Conservation (phyloP, 441 rosid genomes). For the Mallotus repandus region DNA sequence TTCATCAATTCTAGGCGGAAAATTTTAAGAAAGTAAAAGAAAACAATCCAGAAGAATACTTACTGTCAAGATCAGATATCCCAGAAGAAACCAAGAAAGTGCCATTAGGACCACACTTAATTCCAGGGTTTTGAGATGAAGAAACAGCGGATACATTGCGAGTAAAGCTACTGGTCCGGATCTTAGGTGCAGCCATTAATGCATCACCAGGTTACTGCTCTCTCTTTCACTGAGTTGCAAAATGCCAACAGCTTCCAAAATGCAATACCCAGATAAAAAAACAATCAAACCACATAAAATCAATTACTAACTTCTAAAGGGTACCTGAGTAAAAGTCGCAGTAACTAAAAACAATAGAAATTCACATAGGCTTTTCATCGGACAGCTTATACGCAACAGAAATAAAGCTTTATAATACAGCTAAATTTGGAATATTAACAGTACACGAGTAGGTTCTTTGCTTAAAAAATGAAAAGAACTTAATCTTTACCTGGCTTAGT, state of each 20-base stretch:
- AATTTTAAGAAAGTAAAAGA: background rate
- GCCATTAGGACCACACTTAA: slow-evolving; percentile 85
- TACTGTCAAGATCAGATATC: slow-evolving; percentile 89
- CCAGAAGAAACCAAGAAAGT: slow-evolving; percentile 69
- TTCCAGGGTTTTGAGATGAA: slow-evolving; percentile 54
- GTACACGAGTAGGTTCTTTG: no score
- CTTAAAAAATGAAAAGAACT: no score
- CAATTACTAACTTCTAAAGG: background rate
- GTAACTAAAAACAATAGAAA: background rate
- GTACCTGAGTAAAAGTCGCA: background rate
- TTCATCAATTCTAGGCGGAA: background rate
- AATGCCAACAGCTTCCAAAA: background rate
- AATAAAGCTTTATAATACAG: background rate
- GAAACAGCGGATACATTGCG: slow-evolving; percentile 50
- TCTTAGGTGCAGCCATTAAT: slow-evolving; percentile 59
- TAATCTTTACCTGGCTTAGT: background rate
- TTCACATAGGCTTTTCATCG: slow-evolving; percentile 7
- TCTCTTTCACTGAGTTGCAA: background rate
- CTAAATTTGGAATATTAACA: no score
- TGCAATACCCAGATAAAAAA: background rate
- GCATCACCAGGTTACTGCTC: background rate
- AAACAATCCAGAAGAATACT: slow-evolving; percentile 38
- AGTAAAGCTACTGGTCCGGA: slow-evolving; percentile 77
- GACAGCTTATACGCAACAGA: slow-evolving; percentile 12
- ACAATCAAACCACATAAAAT: background rate